Evolutionary conservation across 495 filamentous ascomycete genomes (phyloP).

Genomic region (Penicillium desertorum): DNA sequence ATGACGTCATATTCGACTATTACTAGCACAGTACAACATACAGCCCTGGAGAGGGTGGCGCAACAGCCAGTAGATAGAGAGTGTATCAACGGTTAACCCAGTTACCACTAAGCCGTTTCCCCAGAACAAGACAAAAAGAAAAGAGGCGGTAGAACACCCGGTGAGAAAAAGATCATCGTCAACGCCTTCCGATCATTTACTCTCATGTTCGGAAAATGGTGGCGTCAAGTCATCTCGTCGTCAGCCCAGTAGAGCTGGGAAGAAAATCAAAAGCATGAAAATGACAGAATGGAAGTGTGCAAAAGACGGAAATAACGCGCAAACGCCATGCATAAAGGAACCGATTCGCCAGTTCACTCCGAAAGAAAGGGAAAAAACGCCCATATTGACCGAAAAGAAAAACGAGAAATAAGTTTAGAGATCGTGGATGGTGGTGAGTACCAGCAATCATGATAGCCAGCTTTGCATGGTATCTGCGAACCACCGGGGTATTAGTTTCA

Average conservation of each 20-base stretch:
- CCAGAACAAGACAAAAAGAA: slow-evolving; percentile 11
- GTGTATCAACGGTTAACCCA: background rate
- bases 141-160: slow-evolving; percentile 23
- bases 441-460: background rate
- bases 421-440: slow-evolving; percentile 1
- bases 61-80: background rate
- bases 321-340: slow-evolving; percentile 26
- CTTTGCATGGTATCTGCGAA: slow-evolving; percentile 10
- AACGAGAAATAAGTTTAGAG: slow-evolving; percentile 14
- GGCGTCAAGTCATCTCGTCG: slow-evolving; percentile 30
- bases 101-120: background rate
- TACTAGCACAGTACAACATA: background rate
- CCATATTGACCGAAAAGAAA: slow-evolving; percentile 14
- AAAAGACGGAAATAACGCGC: background rate
- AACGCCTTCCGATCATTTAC: slow-evolving; percentile 28
- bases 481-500: background rate
- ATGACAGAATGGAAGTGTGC: slow-evolving; percentile 6
- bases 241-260: slow-evolving; percentile 21
- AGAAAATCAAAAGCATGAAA: slow-evolving; percentile 23
- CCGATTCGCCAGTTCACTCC: slow-evolving; percentile 23
- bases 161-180: slow-evolving; percentile 16
- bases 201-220: slow-evolving; percentile 20
- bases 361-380: slow-evolving; percentile 11
- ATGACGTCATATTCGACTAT: background rate
- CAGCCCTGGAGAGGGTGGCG: background rate